Base-by-base conservation (phyloP, 768 basidiomycete genomes). In the Mycena indigotica region DNA sequence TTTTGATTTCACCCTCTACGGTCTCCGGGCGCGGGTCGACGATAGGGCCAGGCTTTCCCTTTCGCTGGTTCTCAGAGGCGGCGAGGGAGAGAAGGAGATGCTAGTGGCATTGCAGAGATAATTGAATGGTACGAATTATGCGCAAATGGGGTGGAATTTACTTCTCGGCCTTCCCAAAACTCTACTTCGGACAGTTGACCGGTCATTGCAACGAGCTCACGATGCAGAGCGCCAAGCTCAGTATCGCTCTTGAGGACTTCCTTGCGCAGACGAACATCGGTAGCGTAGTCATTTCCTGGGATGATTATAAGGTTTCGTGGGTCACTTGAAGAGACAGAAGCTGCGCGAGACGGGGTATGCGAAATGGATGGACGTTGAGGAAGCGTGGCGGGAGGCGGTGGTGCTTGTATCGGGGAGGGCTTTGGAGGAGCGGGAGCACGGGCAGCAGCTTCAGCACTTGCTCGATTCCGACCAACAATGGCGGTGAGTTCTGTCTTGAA, bases 151-250 rank as follows among this genome's bases (percentile, higher is more conserved):
- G 44, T 46, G 21, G 25, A 50, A 59, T 45, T 52, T 69, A 97
- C 93, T 83, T 97, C 91, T 67, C 97, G 81, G 28, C 94, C 93
- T 59, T 95, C 94, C 97, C 97, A 98, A 71, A 98, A 99, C 64
- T 99, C 97, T 0, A 85, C 83, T 72, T 98, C 95, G 1, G 88
- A 89, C 28, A 99, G 89, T 61, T 91, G 88, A 10, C 88, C 86
- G 26, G 78, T 79, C 72, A 92, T 84, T 16, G 58, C 62, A 45
- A 98, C 97, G 58, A 98, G 83, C 49, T 96, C 92, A 35, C 86
- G 85, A 71, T 98, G 95, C 41, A 99, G 76, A 12, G 83, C 71
- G 19, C 86, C 87, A 53, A 98, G 79, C 56, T 93, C 91, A 1
- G 89, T 83, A 61, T 88, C 87, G 69, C 83, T 83, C 66, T 91